Percentiles rank a stretch among this genome's conserved stretches.
Evolutionary conservation across 331 rosid species (phyloP).

Genomic region (Pyrus hybrid): DNA sequence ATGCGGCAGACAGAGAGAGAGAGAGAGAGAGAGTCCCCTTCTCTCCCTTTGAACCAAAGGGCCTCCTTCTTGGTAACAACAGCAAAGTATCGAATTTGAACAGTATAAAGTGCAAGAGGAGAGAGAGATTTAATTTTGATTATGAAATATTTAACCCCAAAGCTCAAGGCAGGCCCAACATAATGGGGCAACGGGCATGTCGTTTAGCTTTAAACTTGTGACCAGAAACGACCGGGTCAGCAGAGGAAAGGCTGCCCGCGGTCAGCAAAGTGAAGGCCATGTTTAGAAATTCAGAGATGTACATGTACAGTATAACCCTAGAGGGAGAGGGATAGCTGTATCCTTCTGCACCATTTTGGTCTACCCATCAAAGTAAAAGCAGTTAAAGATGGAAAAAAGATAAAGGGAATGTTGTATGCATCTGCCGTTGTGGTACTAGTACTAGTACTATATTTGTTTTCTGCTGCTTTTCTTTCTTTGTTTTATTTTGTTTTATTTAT

Average conservation of each 20-base stretch:
- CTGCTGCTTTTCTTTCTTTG: not conserved
- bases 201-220: constrained; percentile 44
- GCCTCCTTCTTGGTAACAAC: constrained; percentile 84
- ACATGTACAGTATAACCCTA: not conserved
- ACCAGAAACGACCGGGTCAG: constrained; percentile 39
- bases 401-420: constrained; percentile 38
- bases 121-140: too few relatives aligned
- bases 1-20: constrained; percentile 49
- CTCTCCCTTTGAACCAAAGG: constrained; percentile 44
- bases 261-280: constrained; percentile 67
- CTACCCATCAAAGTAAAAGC: constrained; percentile 72
- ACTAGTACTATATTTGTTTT: not conserved
- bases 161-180: constrained; percentile 43
- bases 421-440: constrained; percentile 8
- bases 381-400: constrained; percentile 56
- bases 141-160: constrained; percentile 15
- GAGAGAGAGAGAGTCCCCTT: constrained; percentile 29
- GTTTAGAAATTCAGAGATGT: constrained; percentile 22
- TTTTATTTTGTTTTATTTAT: not conserved
- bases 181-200: constrained; percentile 76
- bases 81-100: constrained; percentile 77
- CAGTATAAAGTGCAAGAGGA: constrained; percentile 57
- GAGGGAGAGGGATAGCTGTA: constrained; percentile 10
- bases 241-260: constrained; percentile 45
- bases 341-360: constrained; percentile 39